phyloP scores from a whole-genome alignment of 1,284 basidiomycete genomes.

The Cryptococcus sp. region DNA sequence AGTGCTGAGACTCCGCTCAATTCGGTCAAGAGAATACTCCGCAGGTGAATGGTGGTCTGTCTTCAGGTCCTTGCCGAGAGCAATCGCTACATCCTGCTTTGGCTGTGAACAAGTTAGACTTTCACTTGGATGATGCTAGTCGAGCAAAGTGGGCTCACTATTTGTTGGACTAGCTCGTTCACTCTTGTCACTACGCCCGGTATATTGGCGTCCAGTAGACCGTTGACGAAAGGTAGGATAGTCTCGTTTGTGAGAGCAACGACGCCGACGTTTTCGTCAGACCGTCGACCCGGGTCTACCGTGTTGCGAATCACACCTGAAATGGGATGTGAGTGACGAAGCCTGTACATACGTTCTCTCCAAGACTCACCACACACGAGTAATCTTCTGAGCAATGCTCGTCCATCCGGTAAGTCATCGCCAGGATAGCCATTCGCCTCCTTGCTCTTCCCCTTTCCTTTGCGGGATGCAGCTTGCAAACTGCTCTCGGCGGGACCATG shows the following conservation, averaged over 20 bases:
- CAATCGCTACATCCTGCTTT: slow-evolving; percentile 25
- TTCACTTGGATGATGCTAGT: not conserved
- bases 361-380: slow-evolving; percentile 66
- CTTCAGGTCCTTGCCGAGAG: slow-evolving; percentile 43
- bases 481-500: slow-evolving; percentile 31
- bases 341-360: not conserved
- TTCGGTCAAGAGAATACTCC: slow-evolving; percentile 69
- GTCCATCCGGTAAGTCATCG: slow-evolving; percentile 42
- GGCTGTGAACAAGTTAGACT: slow-evolving; percentile 15
- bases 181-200: slow-evolving; percentile 60
- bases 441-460: slow-evolving; percentile 32
- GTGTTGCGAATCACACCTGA: slow-evolving; percentile 75
- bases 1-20: slow-evolving; percentile 72
- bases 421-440: slow-evolving; percentile 17
- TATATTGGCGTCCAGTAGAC: slow-evolving; percentile 68
- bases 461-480: slow-evolving; percentile 58
- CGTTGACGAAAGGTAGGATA: slow-evolving; percentile 70
- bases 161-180: slow-evolving; percentile 60
- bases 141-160: slow-evolving; percentile 54
- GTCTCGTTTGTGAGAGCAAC: slow-evolving; percentile 59
- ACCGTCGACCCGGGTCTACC: slow-evolving; percentile 62
- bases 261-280: slow-evolving; percentile 63
- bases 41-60: slow-evolving; percentile 66
- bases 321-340: not conserved
- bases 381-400: slow-evolving; percentile 61